Evolutionary conservation across 306 rosid genomes (phyloP).

Genomic region (Acacia melanoxylon): DNA sequence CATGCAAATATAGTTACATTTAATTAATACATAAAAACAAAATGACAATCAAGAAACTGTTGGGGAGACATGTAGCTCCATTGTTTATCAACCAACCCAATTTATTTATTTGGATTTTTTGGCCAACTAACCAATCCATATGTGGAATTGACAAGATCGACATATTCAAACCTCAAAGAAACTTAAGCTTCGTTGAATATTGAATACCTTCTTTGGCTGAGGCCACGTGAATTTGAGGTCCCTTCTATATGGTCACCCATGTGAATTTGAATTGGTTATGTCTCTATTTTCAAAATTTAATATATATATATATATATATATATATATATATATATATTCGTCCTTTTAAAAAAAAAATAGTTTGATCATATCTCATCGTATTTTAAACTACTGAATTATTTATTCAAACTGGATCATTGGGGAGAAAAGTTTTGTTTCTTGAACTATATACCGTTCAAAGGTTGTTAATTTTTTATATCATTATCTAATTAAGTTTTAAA

Average conservation of each 20-base stretch:
- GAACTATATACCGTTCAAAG: not conserved
- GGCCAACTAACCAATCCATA: not conserved
- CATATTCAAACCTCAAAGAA: not conserved
- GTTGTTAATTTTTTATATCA: not conserved
- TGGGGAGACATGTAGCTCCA: not conserved
- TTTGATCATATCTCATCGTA: not conserved
- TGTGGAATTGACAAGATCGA: not conserved
- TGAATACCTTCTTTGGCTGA: not conserved
- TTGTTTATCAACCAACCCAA: not conserved
- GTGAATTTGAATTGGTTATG: not conserved
- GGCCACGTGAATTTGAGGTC: conserved; percentile 6
- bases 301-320: not conserved
- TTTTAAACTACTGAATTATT: not conserved
- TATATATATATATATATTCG: not conserved
- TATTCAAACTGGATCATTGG: not conserved
- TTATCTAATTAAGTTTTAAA: not conserved
- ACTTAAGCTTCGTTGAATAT: not conserved
- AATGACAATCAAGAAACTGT: not conserved
- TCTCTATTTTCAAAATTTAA: not conserved
- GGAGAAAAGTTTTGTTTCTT: not conserved
- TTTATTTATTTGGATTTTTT: not conserved
- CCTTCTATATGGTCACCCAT: not conserved
- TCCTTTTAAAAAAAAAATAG: not conserved
- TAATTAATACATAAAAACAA: not conserved
- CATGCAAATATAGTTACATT: not conserved